Evolutionary conservation across 2,329 filamentous ascomycete genomes (phyloP).

Genomic region (Epichloe baconii): DNA sequence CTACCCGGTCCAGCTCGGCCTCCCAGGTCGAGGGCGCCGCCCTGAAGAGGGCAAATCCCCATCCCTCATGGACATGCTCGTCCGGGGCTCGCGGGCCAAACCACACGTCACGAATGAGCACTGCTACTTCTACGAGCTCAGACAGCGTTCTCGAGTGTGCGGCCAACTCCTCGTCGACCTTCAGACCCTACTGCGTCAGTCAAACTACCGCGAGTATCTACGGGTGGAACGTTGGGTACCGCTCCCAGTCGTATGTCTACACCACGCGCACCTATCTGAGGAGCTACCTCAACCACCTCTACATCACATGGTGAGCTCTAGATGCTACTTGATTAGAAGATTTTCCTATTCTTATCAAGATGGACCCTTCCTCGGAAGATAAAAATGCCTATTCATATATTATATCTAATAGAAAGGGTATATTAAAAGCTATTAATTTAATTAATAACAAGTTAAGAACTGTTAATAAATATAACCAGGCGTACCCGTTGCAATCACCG

Average conservation of each 20-base stretch:
- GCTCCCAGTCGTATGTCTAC: slow-evolving; percentile 43
- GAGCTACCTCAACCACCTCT: slow-evolving; percentile 41
- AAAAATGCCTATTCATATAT: too few relatives aligned
- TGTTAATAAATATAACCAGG: too few relatives aligned
- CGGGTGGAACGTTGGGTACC: slow-evolving; percentile 47
- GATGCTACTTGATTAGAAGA: too few relatives aligned
- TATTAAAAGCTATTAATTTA: too few relatives aligned
- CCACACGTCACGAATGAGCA: slow-evolving; percentile 32
- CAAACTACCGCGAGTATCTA: slow-evolving; percentile 31
- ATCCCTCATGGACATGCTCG: slow-evolving; percentile 28
- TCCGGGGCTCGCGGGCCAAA: slow-evolving; percentile 13
- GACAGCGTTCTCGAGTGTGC: slow-evolving; percentile 35
- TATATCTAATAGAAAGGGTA: too few relatives aligned
- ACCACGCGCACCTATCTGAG: slow-evolving; percentile 45
- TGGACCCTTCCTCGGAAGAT: too few relatives aligned
- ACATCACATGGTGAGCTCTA: slow-evolving; percentile 37
- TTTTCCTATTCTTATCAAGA: too few relatives aligned
- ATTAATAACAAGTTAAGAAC: too few relatives aligned
- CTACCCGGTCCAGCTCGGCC: slow-evolving; percentile 25
- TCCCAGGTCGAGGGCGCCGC: slow-evolving; percentile 33
- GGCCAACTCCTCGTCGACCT: slow-evolving; percentile 27
- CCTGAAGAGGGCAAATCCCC: slow-evolving; percentile 29
- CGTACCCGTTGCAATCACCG: slow-evolving; percentile 32
- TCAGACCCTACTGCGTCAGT: slow-evolving; percentile 40
- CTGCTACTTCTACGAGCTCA: slow-evolving; percentile 38